phyloP scores from a whole-genome alignment of 148 eudicot genomes.

The Rhododendron ovatum region DNA sequence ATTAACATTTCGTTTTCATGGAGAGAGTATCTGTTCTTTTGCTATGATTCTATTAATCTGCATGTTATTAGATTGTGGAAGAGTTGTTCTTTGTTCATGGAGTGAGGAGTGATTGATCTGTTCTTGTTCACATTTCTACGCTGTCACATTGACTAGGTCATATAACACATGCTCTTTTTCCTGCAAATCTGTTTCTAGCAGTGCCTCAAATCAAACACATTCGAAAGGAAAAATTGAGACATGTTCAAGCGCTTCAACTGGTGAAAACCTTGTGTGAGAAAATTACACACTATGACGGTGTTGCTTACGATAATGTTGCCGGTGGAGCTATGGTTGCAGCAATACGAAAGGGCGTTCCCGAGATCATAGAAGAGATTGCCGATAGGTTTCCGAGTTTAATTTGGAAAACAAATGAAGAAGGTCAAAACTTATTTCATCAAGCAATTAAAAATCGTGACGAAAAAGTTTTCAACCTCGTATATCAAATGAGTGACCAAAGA shows the following conservation, averaged over 20 bases:
- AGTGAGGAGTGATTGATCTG: no score
- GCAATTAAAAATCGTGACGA: conserved; percentile 23
- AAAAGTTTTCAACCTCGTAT: conserved; percentile 20
- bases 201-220: conserved; percentile 4
- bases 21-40: no score
- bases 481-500: conserved; percentile 21
- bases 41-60: no score
- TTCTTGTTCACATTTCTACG: no score
- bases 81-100: no score
- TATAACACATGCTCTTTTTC: neutral
- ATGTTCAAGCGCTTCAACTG: conserved; percentile 13
- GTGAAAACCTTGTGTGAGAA: neutral
- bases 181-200: neutral
- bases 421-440: conserved; percentile 13
- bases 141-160: no score
- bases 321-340: neutral
- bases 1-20: no score
- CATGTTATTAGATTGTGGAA: no score
- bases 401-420: conserved; percentile 16
- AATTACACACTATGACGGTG: no score
- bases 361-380: conserved; percentile 18
- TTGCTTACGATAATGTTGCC: neutral
- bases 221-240: neutral
- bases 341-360: conserved; percentile 13
- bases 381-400: conserved; percentile 16